A percentile compares a stretch with the other conserved stretches of the same genome.
Evolutionary conservation across 2,329 filamentous ascomycete genomes (phyloP).

Genomic region (Hypoxylon sp.): DNA sequence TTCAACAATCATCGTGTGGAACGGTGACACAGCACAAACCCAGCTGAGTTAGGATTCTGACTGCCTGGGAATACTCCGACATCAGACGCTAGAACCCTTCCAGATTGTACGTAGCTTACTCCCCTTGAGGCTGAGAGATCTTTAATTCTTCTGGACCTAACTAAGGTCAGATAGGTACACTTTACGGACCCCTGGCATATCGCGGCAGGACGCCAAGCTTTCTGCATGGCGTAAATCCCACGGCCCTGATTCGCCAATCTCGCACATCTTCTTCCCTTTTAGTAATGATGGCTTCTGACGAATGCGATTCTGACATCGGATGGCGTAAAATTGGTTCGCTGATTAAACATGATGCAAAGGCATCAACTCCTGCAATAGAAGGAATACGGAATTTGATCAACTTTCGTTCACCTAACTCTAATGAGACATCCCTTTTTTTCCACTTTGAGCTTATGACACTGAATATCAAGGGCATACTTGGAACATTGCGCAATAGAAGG

Average conservation of each 20-base stretch:
- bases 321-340: neutral
- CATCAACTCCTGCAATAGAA: constrained; percentile 1
- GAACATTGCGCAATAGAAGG: neutral
- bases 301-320: neutral
- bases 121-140: constrained; percentile 2
- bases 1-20: neutral
- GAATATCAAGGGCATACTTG: neutral
- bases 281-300: neutral
- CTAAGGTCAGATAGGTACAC: neutral
- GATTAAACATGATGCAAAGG: neutral
- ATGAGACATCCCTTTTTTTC: neutral
- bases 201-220: constrained; percentile 6
- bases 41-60: constrained; percentile 19
- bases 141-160: neutral
- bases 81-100: constrained; percentile 11
- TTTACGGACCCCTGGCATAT: constrained; percentile 7
- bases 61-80: constrained; percentile 3
- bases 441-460: neutral
- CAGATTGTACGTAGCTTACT: constrained; percentile 14
- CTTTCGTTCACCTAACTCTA: neutral
- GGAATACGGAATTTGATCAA: constrained; percentile 4
- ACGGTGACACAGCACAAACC: neutral
- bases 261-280: constrained; percentile 5
- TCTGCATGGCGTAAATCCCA: constrained; percentile 1
- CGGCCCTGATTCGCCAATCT: constrained; percentile 8